phyloP scores from a whole-genome alignment of 441 rosid genomes.

The Croton setiger region DNA sequence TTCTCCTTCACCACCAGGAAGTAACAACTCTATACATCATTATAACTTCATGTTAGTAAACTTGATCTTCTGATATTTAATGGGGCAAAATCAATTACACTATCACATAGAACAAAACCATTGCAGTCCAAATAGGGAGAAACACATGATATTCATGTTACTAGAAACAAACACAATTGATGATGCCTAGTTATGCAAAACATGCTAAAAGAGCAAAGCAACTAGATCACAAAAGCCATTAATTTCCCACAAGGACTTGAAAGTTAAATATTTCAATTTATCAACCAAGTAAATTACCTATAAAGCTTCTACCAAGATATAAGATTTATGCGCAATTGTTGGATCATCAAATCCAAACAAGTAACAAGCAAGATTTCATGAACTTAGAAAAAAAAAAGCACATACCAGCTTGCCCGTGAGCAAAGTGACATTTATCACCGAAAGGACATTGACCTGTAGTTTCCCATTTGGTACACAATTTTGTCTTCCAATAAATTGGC shows the following conservation, averaged over 20 bases:
- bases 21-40: slow-evolving; percentile 55
- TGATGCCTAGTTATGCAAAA: background rate
- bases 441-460: slow-evolving; percentile 80
- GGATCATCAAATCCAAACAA: slow-evolving; percentile 3
- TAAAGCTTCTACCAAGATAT: too few relatives aligned
- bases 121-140: too few relatives aligned
- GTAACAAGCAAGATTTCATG: background rate
- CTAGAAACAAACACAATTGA: background rate
- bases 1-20: slow-evolving; percentile 60
- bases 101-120: too few relatives aligned
- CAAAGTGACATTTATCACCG: slow-evolving; percentile 90
- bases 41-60: slow-evolving; percentile 13
- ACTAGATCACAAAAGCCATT: background rate
- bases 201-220: background rate
- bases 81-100: background rate
- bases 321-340: background rate
- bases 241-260: too few relatives aligned
- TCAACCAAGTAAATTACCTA: too few relatives aligned
- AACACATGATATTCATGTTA: background rate
- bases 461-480: slow-evolving; percentile 77
- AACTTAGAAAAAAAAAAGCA: slow-evolving; percentile 19
- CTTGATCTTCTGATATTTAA: background rate
- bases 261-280: too few relatives aligned
- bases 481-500: slow-evolving; percentile 89
- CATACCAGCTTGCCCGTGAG: slow-evolving; percentile 90